Conservation (phyloP, 805 yeast genomes). For the Scheffersomyces coipomensis region DNA sequence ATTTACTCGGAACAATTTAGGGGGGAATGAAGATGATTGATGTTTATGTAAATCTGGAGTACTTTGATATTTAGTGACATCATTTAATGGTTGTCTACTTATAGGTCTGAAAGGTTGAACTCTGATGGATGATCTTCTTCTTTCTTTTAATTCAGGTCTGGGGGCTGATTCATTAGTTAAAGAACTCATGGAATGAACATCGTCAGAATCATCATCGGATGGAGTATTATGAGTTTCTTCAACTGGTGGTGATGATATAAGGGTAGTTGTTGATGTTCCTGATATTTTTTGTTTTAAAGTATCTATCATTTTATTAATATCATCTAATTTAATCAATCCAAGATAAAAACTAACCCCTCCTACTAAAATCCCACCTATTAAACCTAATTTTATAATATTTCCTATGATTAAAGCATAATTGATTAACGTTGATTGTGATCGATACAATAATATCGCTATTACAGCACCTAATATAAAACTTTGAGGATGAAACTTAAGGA, state of each 20-base stretch:
- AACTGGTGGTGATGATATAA: too few species aligned
- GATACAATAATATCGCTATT: conserved; percentile 18
- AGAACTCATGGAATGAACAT: too few species aligned
- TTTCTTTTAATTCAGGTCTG: conserved; percentile 9
- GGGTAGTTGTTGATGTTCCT: too few species aligned
- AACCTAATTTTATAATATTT: conserved; percentile 19
- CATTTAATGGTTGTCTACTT: background rate
- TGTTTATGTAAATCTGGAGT: conserved; percentile 14
- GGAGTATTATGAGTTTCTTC: background rate
- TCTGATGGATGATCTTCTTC: conserved; percentile 18
- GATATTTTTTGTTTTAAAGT: too few species aligned
- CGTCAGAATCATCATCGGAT: too few species aligned
- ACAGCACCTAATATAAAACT: conserved; percentile 27
- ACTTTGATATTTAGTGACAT: conserved; percentile 9
- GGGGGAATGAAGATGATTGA: conserved; percentile 7
- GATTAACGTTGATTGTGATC: conserved; percentile 18
- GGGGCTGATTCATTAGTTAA: background rate
- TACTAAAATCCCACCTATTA: conserved; percentile 20
- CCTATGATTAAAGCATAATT: conserved; percentile 17
- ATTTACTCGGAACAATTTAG: conserved; percentile 14
- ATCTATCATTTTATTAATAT: background rate
- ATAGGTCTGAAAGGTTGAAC: conserved; percentile 18
- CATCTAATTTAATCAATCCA: conserved; percentile 19
- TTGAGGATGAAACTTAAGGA: conserved; percentile 19
- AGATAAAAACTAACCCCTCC: conserved; percentile 27